Evolutionary conservation across 108 stramenopile species (phyloP).

Genomic region (Epithemia pelagica): DNA sequence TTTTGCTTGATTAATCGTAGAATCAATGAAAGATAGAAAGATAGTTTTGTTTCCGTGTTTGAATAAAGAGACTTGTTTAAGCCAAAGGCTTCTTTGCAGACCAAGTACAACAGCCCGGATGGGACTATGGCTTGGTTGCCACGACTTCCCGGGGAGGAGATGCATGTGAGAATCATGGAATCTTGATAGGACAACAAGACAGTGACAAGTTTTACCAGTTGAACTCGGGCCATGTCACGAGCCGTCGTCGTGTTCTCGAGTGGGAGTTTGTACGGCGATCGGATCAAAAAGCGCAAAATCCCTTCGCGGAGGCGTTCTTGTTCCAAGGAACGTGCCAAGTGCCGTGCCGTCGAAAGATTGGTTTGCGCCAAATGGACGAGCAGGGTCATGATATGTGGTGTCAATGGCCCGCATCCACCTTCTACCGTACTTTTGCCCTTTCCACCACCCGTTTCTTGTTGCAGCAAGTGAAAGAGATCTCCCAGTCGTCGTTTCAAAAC

Average conservation of each 20-base stretch:
- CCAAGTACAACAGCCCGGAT: constrained; percentile 35
- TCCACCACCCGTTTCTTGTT: constrained; percentile 32
- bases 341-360: constrained; percentile 34
- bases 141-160: constrained; percentile 22
- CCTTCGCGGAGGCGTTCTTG: constrained; percentile 30
- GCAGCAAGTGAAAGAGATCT: constrained; percentile 34
- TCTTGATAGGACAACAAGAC: constrained; percentile 24
- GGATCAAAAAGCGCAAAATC: constrained; percentile 17
- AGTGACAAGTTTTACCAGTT: constrained; percentile 21
- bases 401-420: constrained; percentile 22
- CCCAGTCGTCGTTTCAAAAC: constrained; percentile 47
- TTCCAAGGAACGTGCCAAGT: constrained; percentile 32
- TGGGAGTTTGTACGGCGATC: constrained; percentile 7
- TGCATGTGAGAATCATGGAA: constrained; percentile 25
- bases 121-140: constrained; percentile 36
- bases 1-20: not conserved
- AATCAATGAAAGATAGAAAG: not conserved
- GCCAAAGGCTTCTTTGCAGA: constrained; percentile 29
- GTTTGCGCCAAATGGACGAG: constrained; percentile 21
- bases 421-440: constrained; percentile 24
- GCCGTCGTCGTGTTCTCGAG: constrained; percentile 2
- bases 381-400: constrained; percentile 15
- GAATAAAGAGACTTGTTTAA: not conserved
- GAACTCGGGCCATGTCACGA: not conserved
- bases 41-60: not conserved